Evolutionary conservation across 176 grass and related monocot genomes (phyloP).

Genomic region (Triticum timopheevii): DNA sequence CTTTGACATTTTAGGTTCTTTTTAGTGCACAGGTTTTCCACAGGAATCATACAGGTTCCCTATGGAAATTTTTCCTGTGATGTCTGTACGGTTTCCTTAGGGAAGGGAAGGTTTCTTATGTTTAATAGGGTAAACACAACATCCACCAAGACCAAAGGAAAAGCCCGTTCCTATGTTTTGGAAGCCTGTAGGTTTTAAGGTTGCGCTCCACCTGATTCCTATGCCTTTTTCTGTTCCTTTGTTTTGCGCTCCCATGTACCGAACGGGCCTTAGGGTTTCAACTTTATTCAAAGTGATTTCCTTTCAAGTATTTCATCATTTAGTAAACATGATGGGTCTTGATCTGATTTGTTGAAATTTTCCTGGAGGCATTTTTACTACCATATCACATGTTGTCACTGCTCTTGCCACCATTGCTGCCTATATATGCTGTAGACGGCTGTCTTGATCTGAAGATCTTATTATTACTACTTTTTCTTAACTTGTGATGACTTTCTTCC

Average conservation of each 20-base stretch:
- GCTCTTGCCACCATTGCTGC: too few relatives aligned
- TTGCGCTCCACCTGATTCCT: neutral
- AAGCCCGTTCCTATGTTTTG: too few relatives aligned
- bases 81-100: neutral
- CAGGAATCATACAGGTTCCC: neutral
- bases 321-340: constrained; percentile 8
- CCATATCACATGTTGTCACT: too few relatives aligned
- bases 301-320: neutral
- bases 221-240: neutral
- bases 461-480: too few relatives aligned
- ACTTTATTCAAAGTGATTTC: neutral
- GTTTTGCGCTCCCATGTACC: neutral
- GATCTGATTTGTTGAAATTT: neutral
- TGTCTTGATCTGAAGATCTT: too few relatives aligned
- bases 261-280: neutral
- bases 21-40: neutral
- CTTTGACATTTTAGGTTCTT: neutral
- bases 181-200: neutral
- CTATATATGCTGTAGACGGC: too few relatives aligned
- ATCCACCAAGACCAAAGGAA: too few relatives aligned
- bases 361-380: neutral
- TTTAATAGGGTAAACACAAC: too few relatives aligned
- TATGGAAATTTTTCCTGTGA: too few relatives aligned
- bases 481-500: neutral
- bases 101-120: neutral